These are phyloP conservation scores for Dioscorea zingiberensis DNA, from an alignment of 106 monocot genomes.

Conservation along the genomic window DNA sequence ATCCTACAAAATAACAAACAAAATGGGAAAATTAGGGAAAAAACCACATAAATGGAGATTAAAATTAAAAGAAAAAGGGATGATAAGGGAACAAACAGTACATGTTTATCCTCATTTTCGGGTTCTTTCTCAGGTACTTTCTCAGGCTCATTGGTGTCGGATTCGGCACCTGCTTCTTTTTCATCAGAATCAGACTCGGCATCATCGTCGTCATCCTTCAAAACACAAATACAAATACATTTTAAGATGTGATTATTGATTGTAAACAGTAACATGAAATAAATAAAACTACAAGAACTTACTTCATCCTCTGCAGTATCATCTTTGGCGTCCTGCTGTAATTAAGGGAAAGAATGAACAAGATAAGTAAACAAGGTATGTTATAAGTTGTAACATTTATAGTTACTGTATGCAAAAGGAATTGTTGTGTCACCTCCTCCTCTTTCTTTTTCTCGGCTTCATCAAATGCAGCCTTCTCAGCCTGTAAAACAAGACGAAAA, in stretches of 20 bases:
- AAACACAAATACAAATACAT: background rate
- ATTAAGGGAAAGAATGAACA: background rate
- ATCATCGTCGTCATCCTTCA: constrained; percentile 11
- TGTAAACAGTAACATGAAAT: no score
- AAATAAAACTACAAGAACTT: background rate
- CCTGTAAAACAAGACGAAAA: constrained; percentile 17
- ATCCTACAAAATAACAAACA: constrained; percentile 9
- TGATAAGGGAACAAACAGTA: background rate
- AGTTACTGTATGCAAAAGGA: background rate
- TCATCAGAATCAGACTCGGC: constrained; percentile 19
- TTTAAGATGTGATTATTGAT: background rate
- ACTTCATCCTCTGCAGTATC: constrained; percentile 22
- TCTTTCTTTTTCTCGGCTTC: constrained; percentile 9
- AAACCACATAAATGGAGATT: no score
- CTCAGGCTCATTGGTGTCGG: constrained; percentile 1
- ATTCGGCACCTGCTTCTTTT: constrained; percentile 1
- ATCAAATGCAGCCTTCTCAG: constrained; percentile 24
- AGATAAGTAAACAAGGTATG: no score
- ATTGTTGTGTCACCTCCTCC: constrained; percentile 2
- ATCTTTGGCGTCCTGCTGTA: constrained; percentile 11
- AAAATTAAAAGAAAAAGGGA: no score
- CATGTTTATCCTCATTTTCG: constrained; percentile 14
- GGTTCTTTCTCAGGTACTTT: constrained; percentile 10
- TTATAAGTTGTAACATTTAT: no score
- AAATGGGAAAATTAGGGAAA: background rate